A percentile compares a stretch with the other conserved stretches of the same genome.
These are phyloP conservation scores for Candida oleophila DNA, from an alignment of 805 yeast species.

Conservation along the genomic window DNA sequence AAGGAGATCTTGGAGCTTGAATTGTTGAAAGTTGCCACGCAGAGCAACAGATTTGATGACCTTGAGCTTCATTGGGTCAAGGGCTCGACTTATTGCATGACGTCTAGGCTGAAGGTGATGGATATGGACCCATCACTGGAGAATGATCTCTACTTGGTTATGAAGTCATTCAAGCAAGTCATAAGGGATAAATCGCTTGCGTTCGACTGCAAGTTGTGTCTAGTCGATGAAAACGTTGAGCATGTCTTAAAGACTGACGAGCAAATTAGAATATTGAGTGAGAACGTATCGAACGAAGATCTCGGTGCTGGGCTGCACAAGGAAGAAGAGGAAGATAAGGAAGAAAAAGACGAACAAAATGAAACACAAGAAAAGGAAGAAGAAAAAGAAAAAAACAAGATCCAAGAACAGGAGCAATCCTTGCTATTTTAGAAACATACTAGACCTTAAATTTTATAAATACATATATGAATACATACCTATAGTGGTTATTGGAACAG, in stretches of 20 bases:
- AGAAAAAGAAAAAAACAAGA: not conserved
- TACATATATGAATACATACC: not conserved
- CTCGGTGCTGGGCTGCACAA: not conserved
- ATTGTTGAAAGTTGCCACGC: slow-evolving; percentile 18
- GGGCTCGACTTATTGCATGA: slow-evolving; percentile 41
- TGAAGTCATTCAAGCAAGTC: slow-evolving; percentile 29
- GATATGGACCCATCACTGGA: slow-evolving; percentile 39
- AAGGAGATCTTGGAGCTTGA: slow-evolving; percentile 40
- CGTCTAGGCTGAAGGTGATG: slow-evolving; percentile 32
- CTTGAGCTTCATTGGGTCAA: slow-evolving; percentile 40
- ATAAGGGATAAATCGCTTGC: slow-evolving; percentile 46
- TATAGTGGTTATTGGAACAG: not conserved
- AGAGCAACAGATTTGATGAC: slow-evolving; percentile 16
- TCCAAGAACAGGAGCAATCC: too few species aligned
- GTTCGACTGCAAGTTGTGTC: slow-evolving; percentile 47
- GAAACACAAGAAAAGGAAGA: not conserved
- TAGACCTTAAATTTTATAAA: too few species aligned
- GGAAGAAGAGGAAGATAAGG: not conserved
- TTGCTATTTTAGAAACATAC: too few species aligned
- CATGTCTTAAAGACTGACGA: slow-evolving; percentile 15
- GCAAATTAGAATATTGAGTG: slow-evolving; percentile 1
- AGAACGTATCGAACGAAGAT: not conserved
- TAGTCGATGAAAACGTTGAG: slow-evolving; percentile 31
- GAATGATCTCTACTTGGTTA: slow-evolving; percentile 40
- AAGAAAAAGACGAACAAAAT: not conserved